Base-by-base conservation (phyloP, 140 eudicot genomes). In the Oenanthe javanica region DNA sequence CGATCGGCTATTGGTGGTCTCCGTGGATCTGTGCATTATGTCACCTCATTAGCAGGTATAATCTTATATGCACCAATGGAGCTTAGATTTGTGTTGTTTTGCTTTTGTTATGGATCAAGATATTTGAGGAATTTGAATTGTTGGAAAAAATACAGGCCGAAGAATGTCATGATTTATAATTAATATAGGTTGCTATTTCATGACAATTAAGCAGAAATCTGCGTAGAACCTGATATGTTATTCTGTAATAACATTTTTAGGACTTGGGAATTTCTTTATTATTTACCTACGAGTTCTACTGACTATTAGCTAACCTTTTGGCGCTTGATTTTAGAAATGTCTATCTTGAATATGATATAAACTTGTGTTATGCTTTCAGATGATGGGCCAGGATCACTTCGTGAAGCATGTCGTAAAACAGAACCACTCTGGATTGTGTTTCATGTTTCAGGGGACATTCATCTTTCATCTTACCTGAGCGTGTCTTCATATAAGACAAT, bases 311-410 rank as follows among this genome's bases (percentile, higher is more conserved):
- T n/a, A 4, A n/a, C 13, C n/a, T 59, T 59, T 14, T 18, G 0
- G 11, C 2, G 14, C 67, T 31, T 14, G 75, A 18, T 21, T 42
- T 72, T 72, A 43, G 31, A 21, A 42, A 36, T 18, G 51, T 15
- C 48, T 11, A 42, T 45, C 16, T 43, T 18, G 23, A 2, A 21
- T 16, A 72, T 40, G n/a, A 14, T 10, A 72, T 72, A 70, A 18
- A 11, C 77, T 4, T 19, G 54, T 46, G 38, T 11, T 73, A 2
- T 72, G 45, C 67, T 87, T 66, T 83, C 81, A 94, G 98, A 94
- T 84, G 98, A 91, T 81, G 98, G 98, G 54, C 96, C 96, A 77
- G 96, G 97, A 81, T 91, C 98, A 77, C 94, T 91, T 72, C 96
- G 97, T 81, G 93, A 85, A 66, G 98, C 88, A 66, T 94, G 98